Evolutionary conservation across 2,329 filamentous ascomycete species (phyloP).

Genomic region (Aspergillus sp.): DNA sequence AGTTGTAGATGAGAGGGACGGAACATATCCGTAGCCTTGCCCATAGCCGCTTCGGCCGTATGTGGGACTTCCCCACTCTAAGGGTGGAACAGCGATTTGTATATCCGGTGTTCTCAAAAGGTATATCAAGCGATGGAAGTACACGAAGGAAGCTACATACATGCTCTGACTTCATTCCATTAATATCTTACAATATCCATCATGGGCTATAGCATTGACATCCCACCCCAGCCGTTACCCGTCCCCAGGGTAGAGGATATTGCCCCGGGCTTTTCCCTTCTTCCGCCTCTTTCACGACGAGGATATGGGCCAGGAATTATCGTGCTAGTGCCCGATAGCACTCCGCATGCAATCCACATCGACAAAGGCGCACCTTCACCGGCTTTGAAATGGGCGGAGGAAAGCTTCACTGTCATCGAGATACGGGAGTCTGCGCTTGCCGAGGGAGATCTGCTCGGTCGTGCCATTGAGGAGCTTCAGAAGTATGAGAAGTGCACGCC

Average conservation of each 20-base stretch:
- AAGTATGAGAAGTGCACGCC: conserved; percentile 19
- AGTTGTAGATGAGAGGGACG: too few species aligned
- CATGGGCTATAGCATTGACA: background rate
- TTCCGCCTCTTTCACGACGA: conserved; percentile 46
- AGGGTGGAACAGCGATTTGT: background rate
- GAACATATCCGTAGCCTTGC: background rate
- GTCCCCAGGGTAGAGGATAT: conserved; percentile 2
- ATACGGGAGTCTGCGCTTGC: conserved; percentile 27
- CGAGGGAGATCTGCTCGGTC: background rate
- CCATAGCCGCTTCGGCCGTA: background rate
- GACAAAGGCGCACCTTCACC: conserved; percentile 50
- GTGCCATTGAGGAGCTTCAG: conserved; percentile 16
- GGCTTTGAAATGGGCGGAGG: conserved; percentile 67
- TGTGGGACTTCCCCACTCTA: background rate
- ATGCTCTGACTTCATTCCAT: too few species aligned
- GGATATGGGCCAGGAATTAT: conserved; percentile 47
- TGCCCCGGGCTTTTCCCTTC: conserved; percentile 29
- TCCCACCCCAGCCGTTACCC: conserved; percentile 1
- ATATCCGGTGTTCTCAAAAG: background rate
- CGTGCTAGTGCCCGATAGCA: conserved; percentile 35
- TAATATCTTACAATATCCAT: too few species aligned
- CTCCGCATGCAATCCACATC: conserved; percentile 26
- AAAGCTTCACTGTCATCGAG: conserved; percentile 61
- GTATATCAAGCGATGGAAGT: too few species aligned
- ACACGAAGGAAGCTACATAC: too few species aligned